Percentiles rank a stretch among this genome's conserved stretches.
Evolutionary conservation across 2,329 filamentous ascomycete species (phyloP).

Genomic region (Fusarium circinatum): DNA sequence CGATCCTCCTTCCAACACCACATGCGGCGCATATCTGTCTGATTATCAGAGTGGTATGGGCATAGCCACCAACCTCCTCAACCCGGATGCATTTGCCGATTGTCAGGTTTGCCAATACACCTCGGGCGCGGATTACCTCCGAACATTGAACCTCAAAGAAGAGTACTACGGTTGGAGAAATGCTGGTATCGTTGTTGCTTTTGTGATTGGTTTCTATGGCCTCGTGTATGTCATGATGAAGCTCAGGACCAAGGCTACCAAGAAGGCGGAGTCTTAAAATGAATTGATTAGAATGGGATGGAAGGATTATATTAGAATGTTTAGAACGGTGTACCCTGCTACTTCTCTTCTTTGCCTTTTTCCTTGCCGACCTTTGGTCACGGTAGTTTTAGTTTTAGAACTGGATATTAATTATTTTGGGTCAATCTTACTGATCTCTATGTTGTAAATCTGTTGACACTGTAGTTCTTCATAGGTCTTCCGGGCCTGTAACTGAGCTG

Average conservation of each 20-base stretch:
- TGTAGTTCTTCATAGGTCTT: background rate
- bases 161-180: slow-evolving; percentile 75
- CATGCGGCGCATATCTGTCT: slow-evolving; percentile 67
- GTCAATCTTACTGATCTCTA: background rate
- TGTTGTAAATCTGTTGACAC: background rate
- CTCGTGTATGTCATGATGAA: slow-evolving; percentile 59
- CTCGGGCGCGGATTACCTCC: slow-evolving; percentile 67
- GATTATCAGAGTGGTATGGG: slow-evolving; percentile 54
- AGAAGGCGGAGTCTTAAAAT: slow-evolving; percentile 52
- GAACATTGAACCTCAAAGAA: slow-evolving; percentile 66
- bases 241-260: slow-evolving; percentile 58
- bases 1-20: slow-evolving; percentile 59
- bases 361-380: background rate
- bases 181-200: slow-evolving; percentile 67
- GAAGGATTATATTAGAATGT: background rate
- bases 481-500: background rate
- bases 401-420: background rate
- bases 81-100: slow-evolving; percentile 63
- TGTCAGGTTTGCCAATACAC: slow-evolving; percentile 72
- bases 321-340: background rate
- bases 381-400: background rate
- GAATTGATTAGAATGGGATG: background rate
- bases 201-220: slow-evolving; percentile 63
- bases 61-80: slow-evolving; percentile 62
- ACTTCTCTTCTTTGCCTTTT: background rate